phyloP scores from a whole-genome alignment of 331 rosid species.

The Pyracantha coccinea region DNA sequence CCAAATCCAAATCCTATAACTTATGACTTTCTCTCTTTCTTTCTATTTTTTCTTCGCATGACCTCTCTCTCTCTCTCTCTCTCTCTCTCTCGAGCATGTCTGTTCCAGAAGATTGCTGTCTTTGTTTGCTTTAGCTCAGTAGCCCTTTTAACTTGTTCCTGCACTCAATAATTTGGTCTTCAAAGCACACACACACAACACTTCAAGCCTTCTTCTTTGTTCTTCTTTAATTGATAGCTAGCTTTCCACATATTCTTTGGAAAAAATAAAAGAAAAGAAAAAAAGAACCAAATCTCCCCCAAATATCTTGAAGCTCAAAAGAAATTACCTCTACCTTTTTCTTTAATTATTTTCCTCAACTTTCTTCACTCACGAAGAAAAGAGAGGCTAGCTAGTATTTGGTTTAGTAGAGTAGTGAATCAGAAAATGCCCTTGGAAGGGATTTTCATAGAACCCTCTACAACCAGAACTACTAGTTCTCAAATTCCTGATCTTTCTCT shows the following conservation, averaged over 20 bases:
- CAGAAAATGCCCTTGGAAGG: conserved; percentile 89
- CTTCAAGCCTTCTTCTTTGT: background rate
- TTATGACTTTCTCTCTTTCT: background rate
- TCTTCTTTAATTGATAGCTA: background rate
- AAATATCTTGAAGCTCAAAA: background rate
- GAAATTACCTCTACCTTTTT: background rate
- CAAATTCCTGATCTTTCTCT: conserved; percentile 83
- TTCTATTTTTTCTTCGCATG: conserved; percentile 2
- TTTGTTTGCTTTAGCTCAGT: background rate
- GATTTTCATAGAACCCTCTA: conserved; percentile 59
- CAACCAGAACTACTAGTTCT: conserved; percentile 11
- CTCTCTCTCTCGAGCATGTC: conserved; percentile 18
- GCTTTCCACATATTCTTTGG: conserved; percentile 7
- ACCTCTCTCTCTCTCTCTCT: conserved; percentile 9
- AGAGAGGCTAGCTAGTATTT: background rate
- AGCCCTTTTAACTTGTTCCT: background rate
- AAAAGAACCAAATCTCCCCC: background rate
- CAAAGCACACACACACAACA: background rate
- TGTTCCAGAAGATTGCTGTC: conserved; percentile 14
- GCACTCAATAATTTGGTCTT: background rate
- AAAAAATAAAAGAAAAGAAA: background rate
- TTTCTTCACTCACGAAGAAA: conserved; percentile 5
- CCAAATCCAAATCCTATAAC: conserved; percentile 42
- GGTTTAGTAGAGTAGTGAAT: background rate
- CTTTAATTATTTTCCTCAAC: background rate